Percentiles rank a stretch among this genome's conserved stretches.
Evolutionary conservation across 2,329 filamentous ascomycete species (phyloP).

Genomic region (Botrytis tulipae): DNA sequence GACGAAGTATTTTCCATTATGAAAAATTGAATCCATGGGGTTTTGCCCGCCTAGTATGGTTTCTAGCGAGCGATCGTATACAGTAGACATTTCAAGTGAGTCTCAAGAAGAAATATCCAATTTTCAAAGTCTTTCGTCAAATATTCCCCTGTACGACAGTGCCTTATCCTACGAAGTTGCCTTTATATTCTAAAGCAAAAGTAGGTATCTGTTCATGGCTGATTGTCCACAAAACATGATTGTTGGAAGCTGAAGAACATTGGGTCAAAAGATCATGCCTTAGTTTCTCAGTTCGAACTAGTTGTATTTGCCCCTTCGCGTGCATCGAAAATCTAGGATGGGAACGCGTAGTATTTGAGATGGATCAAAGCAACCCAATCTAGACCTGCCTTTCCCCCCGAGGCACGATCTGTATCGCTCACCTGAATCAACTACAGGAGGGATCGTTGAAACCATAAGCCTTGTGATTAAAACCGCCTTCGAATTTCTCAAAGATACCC

Average conservation of each 20-base stretch:
- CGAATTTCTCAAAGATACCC: background rate
- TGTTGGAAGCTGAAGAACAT: background rate
- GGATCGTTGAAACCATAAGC: background rate
- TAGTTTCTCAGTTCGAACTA: background rate
- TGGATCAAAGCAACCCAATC: background rate
- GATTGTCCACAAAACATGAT: background rate
- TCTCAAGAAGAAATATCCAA: background rate
- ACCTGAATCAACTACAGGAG: background rate
- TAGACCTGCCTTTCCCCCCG: background rate
- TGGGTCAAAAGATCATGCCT: background rate
- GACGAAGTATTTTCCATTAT: background rate
- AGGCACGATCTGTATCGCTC: background rate
- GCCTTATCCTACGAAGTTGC: background rate
- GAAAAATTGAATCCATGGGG: background rate
- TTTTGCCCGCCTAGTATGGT: background rate
- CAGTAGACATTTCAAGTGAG: rapidly evolving
- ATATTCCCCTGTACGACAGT: background rate
- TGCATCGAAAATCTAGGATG: background rate
- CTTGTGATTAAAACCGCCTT: background rate
- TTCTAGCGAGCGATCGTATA: background rate
- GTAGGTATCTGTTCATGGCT: too few relatives aligned
- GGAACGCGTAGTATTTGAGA: background rate
- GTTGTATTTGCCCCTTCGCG: background rate
- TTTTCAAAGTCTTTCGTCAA: background rate
- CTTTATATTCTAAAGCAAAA: background rate